phyloP scores from a whole-genome alignment of 108 stramenopile genomes.

The Fistulifera solaris region DNA sequence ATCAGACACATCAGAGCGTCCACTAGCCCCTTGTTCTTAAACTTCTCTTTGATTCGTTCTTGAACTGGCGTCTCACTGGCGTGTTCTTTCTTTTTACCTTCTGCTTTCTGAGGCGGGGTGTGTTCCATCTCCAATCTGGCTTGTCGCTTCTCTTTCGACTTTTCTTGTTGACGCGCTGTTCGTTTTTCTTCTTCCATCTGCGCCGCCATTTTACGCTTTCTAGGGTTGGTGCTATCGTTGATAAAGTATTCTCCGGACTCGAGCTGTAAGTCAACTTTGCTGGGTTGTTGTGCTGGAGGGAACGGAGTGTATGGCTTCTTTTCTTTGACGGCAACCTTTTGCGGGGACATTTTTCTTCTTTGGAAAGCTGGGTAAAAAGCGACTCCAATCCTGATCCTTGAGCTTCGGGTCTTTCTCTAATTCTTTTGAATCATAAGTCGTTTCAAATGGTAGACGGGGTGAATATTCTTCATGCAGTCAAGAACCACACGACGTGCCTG shows the following conservation, averaged over 20 bases:
- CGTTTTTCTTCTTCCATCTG: conserved; percentile 24
- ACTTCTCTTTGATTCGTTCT: conserved; percentile 3
- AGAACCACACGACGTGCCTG: conserved; percentile 91
- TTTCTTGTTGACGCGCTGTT: conserved; percentile 5
- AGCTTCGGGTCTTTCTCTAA: conserved; percentile 93
- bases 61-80: background rate
- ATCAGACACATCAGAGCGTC: too few relatives aligned
- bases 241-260: conserved; percentile 92
- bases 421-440: conserved; percentile 98
- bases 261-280: conserved; percentile 92
- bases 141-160: conserved; percentile 43
- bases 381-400: conserved; percentile 88
- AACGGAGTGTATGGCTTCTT: conserved; percentile 97
- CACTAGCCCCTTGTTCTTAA: background rate
- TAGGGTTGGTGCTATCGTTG: conserved; percentile 52
- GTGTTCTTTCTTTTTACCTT: background rate
- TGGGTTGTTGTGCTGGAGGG: conserved; percentile 85
- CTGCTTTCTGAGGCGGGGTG: background rate
- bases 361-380: conserved; percentile 95
- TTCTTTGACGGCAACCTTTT: conserved; percentile 37
- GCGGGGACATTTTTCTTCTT: conserved; percentile 90
- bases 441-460: conserved; percentile 99
- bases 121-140: conserved; percentile 34
- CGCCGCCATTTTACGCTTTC: conserved; percentile 38
- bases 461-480: conserved; percentile 99